Conservation (phyloP, 1,284 basidiomycete genomes). For the Leccinum pachyderme region DNA sequence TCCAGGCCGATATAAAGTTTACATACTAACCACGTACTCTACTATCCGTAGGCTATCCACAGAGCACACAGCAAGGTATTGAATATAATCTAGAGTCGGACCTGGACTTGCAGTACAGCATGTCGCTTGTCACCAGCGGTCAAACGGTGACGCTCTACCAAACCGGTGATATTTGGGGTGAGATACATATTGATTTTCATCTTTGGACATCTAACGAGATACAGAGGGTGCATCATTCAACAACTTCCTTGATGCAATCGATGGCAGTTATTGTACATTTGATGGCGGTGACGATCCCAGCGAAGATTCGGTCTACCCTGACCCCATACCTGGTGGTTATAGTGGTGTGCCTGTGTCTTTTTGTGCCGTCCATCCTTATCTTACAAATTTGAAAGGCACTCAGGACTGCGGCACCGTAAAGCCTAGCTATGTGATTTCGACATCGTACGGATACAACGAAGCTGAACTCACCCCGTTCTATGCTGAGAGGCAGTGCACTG, state of each 20-base stretch:
- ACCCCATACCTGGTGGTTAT: conserved; percentile 44
- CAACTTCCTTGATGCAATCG: conserved; percentile 46
- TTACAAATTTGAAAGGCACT: conserved; percentile 20
- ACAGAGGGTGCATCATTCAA: conserved; percentile 42
- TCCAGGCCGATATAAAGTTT: neutral
- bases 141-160: conserved; percentile 47
- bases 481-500: conserved; percentile 51
- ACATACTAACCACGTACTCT: neutral
- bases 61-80: conserved; percentile 36
- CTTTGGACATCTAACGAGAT: neutral
- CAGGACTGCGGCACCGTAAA: conserved; percentile 49
- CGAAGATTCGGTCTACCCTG: conserved; percentile 52
- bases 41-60: conserved; percentile 21
- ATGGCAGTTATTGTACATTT: conserved; percentile 56
- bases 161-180: conserved; percentile 43
- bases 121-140: conserved; percentile 40
- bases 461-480: conserved; percentile 43
- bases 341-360: conserved; percentile 2
- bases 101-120: conserved; percentile 53
- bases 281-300: conserved; percentile 57
- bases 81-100: conserved; percentile 50
- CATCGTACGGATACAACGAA: conserved; percentile 51
- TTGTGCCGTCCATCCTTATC: neutral
- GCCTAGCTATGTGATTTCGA: conserved; percentile 51
- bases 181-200: neutral